Base-by-base conservation (phyloP, 2,329 filamentous ascomycete genomes). In the Monilinia aucupariae region DNA sequence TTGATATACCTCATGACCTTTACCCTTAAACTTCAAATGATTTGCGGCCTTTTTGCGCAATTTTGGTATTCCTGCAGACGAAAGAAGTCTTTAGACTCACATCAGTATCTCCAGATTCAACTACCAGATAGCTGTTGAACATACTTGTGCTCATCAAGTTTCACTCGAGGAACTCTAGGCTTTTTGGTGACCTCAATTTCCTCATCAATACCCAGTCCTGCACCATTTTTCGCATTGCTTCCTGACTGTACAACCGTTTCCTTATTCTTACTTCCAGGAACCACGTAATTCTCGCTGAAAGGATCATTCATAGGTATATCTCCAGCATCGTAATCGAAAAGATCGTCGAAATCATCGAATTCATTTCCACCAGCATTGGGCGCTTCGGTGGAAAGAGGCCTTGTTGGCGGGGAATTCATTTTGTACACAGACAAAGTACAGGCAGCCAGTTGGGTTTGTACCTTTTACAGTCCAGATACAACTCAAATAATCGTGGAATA, bases 1-100 rank as follows among this genome's bases (percentile, higher is more conserved):
- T 55, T 17, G n/a, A 47, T 22, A 56, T 72, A 92, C 90, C 79
- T 99, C 94, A 74, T 97, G 91, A 0, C 92, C 93, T 75, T 96
- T 97, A 56, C 94, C 94, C 74, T 93, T 96, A 69, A 97, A 85
- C 68, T 85, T 90, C 25, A 97, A 77, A 51, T 82, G 82, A 37
- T 85, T 82, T 60, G 84, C 86, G 0, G 90, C 87, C 69, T 86
- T 86, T 66, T 81, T 84, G 49, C 89, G 86, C 59, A 99, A 78
- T 70, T 88, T 91, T 1, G 91, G 91, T 65, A 99, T 92, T 0
- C 94, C 94, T 54, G 85, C 83, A 25, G 87, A 82, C 4, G 91
- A 94, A 1, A 97, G 80, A n/a, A 97, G 78, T 68, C 91, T 64
- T 92, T 7, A 12, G n/a, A 62, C 6, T 41, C 41, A n/a, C 32